Base-by-base conservation (phyloP, 768 basidiomycete genomes). In the Pholiota molesta region DNA sequence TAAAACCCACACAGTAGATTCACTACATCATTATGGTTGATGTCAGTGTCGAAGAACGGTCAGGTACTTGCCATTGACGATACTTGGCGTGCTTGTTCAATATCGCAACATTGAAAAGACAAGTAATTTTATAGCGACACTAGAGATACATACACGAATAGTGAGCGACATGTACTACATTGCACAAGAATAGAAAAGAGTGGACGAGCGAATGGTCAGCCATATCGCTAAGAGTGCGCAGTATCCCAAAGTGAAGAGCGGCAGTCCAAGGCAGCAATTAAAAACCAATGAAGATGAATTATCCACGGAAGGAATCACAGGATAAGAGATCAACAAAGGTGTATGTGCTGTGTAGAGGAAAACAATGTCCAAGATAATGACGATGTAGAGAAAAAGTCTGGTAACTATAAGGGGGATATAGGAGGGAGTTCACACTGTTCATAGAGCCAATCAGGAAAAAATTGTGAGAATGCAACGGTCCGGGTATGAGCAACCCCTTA, bases 401-500 rank as follows among this genome's bases (percentile, higher is more conserved):
- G 56, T 57, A 57, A 44, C 35, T 57, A 31, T 21, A 49, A 14
- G 23, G 11, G 31, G 53, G 59, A 33, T 54, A 54, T 54, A 21
- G 29, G 29, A 28, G 19, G 26, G 47, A 1, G 23, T 49, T 49
- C 47, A 49, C 11, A 49, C 19, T 23, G 47, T 49, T 49, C 47
- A 26, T 11, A 13, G 10, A 21, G 21, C 23, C 47, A 13, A 49
- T 49, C 47, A 49, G 26, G 23, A 49, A 16, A 44, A 21, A 7
- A 4, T 44, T 44, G 42, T 44, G 19, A 9, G 19, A 49, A 19
- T 26, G 23, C 47, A 26, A 26, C 23, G 23, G 47, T 49, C 47
- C 23, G 23, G 19, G 23, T 49, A 26, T 23, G 17, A 44, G 35
- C 11, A 37, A 37, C 35, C 35, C 37, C 17, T 55, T 74, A 87